Evolutionary conservation across 139 green algal species (phyloP), one percentile per base, ranked within the genome.

Genomic region (Nannochloris sp.): DNA sequence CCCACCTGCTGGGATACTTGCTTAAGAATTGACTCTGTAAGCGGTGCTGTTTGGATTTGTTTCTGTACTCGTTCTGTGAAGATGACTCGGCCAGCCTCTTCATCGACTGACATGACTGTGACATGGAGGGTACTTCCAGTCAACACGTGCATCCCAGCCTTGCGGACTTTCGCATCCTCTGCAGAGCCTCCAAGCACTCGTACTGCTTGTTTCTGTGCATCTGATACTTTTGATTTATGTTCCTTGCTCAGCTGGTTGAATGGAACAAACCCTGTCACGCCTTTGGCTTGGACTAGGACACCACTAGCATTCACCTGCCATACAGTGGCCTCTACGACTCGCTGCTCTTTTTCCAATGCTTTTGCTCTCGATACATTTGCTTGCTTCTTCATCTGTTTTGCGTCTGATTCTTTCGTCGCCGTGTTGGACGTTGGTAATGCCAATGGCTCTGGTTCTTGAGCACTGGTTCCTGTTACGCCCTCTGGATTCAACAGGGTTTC

Each of bases 291-390:
- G 5, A 75, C 62, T 12, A 75, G 37, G 44, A 75, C 68, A 3
- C 68, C 68, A 3, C 59, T 62, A 0, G 68, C 17, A 16, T 75
- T 71, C 43, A 40, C 61, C 26, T 65, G 60, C 68, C 68, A 75
- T 26, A 75, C 62, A 3, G 20, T 59, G 23, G 25, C 50, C 28
- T 30, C 25, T 17, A 59, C 17, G 8, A 53, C 12, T 28, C 5
- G 17, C 16, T 23, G 4, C 16, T 23, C n/a, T 23, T 14, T 53
- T 53, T 53, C 17, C 5, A 53, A 23, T 23, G 9, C 46, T 53
- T 28, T 53, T 28, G 46, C 46, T 53, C 46, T 53, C 3, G 61
- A 51, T 37, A 74, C 14, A 25, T 23, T 33, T 37, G 49, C 67
- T 10, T 61, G 17, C 16, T 33, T 36, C 33, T 43, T 53, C 31